phyloP scores from a whole-genome alignment of 1,139 yeast species.

The Lodderomyces jiufengensis region DNA sequence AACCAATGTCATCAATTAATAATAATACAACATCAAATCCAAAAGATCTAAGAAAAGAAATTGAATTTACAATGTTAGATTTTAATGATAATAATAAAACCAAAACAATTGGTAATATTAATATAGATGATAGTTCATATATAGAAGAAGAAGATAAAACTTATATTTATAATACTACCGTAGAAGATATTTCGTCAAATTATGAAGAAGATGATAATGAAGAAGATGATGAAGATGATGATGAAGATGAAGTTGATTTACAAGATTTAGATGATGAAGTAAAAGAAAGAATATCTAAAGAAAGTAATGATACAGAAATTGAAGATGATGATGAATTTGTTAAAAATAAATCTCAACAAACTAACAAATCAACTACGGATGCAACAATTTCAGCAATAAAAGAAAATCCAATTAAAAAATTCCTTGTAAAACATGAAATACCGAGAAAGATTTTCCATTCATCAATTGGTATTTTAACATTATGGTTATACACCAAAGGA shows the following conservation, averaged over 20 bases:
- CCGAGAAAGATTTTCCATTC: conserved; percentile 87
- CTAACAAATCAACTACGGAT: neutral
- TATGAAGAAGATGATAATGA: conserved; percentile 16
- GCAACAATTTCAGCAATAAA: too few relatives aligned
- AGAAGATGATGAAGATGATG: conserved; percentile 13
- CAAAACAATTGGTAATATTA: conserved; percentile 24
- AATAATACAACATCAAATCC: neutral
- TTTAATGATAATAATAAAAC: conserved; percentile 22
- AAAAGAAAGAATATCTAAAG: neutral
- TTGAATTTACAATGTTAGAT: conserved; percentile 20
- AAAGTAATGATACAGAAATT: conserved; percentile 1
- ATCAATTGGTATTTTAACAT: conserved; percentile 77
- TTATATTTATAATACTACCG: conserved; percentile 22
- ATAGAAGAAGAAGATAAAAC: conserved; percentile 40
- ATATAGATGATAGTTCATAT: conserved; percentile 28
- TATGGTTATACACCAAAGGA: conserved; percentile 68
- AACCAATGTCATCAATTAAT: conserved; percentile 1
- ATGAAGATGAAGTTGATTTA: conserved; percentile 10
- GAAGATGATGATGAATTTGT: conserved; percentile 6
- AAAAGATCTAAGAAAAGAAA: neutral
- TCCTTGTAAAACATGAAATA: conserved; percentile 74
- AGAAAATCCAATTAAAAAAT: conserved; percentile 23
- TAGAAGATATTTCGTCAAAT: conserved; percentile 16
- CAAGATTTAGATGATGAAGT: conserved; percentile 5
- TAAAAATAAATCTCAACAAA: conserved; percentile 1